phyloP scores from a whole-genome alignment of 2,329 filamentous ascomycete species.

The Colletotrichum aenigma region DNA sequence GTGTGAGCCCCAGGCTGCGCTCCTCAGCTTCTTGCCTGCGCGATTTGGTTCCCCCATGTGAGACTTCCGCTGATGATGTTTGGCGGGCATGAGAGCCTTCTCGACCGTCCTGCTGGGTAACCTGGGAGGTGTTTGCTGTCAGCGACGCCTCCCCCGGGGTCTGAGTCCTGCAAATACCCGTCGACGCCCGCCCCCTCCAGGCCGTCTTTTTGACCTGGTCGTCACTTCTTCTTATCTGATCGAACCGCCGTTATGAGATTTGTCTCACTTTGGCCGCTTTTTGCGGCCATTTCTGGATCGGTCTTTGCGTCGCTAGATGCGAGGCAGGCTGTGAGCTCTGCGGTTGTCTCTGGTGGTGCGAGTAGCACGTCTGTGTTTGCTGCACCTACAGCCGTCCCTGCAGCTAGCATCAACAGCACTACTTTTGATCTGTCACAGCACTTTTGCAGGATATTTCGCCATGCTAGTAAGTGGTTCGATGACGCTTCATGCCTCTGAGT shows the following conservation, averaged over 20 bases:
- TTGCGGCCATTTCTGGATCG: neutral
- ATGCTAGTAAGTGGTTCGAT: neutral
- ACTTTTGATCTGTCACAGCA: slow-evolving; percentile 3
- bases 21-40: neutral
- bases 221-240: neutral
- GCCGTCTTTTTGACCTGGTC: neutral
- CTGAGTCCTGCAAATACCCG: slow-evolving; percentile 5
- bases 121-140: neutral
- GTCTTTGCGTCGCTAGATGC: neutral
- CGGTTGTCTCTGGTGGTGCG: neutral
- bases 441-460: neutral
- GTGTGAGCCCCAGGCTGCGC: neutral
- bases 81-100: neutral
- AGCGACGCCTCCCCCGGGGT: neutral
- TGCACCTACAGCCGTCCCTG: slow-evolving; percentile 1
- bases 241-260: neutral
- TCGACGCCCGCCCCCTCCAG: neutral
- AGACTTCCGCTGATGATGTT: neutral
- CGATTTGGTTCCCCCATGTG: neutral
- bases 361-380: neutral
- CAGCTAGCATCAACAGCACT: slow-evolving; percentile 1
- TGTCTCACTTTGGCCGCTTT: neutral
- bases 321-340: neutral
- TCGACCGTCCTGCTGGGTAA: neutral
- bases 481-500: neutral